These are phyloP conservation scores for Amyloporia xantha DNA, from an alignment of 768 basidiomycete species.

Conservation along the genomic window DNA sequence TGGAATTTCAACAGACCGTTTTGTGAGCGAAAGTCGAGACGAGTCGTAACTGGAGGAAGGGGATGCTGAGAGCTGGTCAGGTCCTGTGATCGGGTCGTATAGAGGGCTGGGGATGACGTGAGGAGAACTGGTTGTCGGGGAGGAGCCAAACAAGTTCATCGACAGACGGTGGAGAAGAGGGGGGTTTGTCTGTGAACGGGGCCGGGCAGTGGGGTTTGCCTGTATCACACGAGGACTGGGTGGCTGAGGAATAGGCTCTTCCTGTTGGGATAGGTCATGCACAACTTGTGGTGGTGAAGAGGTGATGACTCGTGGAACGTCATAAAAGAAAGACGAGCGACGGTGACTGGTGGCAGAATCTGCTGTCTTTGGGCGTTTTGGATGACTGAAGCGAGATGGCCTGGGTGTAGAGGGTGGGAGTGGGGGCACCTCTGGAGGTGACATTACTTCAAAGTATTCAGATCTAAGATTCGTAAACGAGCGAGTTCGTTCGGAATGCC, in stretches of 20 bases:
- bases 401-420: slow-evolving; percentile 6
- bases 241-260: slow-evolving; percentile 11
- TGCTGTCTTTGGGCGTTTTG: slow-evolving; percentile 21
- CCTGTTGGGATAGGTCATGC: slow-evolving; percentile 14
- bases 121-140: slow-evolving; percentile 28
- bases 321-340: slow-evolving; percentile 12
- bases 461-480: slow-evolving; percentile 14
- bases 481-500: slow-evolving; percentile 31
- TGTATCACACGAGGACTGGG: slow-evolving; percentile 6
- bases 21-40: slow-evolving; percentile 40
- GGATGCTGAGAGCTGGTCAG: slow-evolving; percentile 7
- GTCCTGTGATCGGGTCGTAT: slow-evolving; percentile 1
- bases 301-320: slow-evolving; percentile 8
- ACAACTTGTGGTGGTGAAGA: slow-evolving; percentile 15
- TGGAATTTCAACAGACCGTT: slow-evolving; percentile 38
- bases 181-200: slow-evolving; percentile 55
- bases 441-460: slow-evolving; percentile 3
- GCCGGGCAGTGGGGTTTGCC: slow-evolving; percentile 32
- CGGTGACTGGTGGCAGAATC: slow-evolving; percentile 15
- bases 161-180: slow-evolving; percentile 67
- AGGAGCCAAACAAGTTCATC: slow-evolving; percentile 51
- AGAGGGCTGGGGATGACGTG: slow-evolving; percentile 6
- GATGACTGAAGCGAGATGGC: slow-evolving; percentile 11
- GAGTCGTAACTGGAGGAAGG: slow-evolving; percentile 28
- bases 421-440: slow-evolving; percentile 7